These are phyloP conservation scores for Lactarius evosmus DNA, from an alignment of 768 basidiomycete genomes.

Conservation along the genomic window DNA sequence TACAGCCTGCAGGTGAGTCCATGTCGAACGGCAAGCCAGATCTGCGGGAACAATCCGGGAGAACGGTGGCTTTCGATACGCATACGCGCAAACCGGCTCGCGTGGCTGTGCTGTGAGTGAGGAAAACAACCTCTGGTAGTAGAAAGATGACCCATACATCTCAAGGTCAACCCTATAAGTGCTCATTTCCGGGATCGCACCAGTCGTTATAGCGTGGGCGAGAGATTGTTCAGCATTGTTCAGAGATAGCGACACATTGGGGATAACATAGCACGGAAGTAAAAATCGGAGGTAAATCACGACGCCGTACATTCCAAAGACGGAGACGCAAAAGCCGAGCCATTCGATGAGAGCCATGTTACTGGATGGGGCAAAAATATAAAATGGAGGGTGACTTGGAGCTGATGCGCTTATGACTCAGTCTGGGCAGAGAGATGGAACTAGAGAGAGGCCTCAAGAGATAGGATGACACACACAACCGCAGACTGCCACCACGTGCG, in stretches of 20 bases:
- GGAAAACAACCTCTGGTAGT: neutral
- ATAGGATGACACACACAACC: no score
- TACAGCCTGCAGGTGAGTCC: conserved; percentile 9
- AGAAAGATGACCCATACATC: neutral
- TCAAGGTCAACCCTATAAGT: neutral
- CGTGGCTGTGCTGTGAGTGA: neutral
- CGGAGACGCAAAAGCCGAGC: neutral
- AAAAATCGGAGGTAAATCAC: neutral
- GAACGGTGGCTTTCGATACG: conserved; percentile 6
- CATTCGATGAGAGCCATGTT: neutral
- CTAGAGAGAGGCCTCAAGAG: neutral
- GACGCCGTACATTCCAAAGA: neutral
- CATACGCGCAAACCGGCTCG: neutral
- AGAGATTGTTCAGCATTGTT: neutral
- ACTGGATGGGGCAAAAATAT: neutral
- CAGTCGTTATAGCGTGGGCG: neutral
- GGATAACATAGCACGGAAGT: neutral
- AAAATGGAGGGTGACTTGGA: neutral
- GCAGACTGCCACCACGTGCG: conserved; percentile 6
- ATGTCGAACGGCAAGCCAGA: neutral
- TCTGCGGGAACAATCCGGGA: neutral
- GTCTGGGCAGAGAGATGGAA: neutral
- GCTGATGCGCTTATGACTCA: neutral
- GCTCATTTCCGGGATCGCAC: neutral
- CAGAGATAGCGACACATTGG: neutral